Evolutionary conservation across 306 rosid species (phyloP), one percentile per base, ranked within the genome.

Genomic region (Comarum palustre): DNA sequence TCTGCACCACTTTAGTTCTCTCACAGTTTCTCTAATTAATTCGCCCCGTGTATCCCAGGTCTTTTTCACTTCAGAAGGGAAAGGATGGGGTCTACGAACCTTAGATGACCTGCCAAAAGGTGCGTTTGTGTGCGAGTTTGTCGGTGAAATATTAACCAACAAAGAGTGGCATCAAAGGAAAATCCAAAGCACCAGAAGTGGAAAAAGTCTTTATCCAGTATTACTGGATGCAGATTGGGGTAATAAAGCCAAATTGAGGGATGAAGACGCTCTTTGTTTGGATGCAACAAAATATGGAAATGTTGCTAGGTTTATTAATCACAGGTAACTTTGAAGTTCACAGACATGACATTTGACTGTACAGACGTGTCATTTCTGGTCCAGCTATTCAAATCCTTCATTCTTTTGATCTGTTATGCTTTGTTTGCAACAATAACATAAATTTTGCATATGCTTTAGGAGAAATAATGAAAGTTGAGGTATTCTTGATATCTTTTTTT

Each of bases 51-150:
- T 79, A 39, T 60, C 77, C 60, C 83, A 94, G 99, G 92, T 91
- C 55, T 94, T 86, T 85, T 83, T 77, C 64, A 90, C 97, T 75
- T 67, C 89, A 60, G 90, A 94, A 1, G 96, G 89, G 76, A 94
- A 90, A 83, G 95, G 95, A 51, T 94, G 99, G 99, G 99, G 97
- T 80, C 95, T 94, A 68, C 92, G 88, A 25, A 89, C 95, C 65
- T 86, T 89, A 63, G 95, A 91, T 86, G 93, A 82, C 78, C 75
- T 94, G 51, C 96, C 95, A 48, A 87, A 91, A 94, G 99, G 99
- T 39, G 81, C 88, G 48, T 94, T 94, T 84, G 90, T 94, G 54
- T 94, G 99, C 19, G 96, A 91, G 84, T 94, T 85, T 74, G 88
- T 84, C 36, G 97, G 99, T 63, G 99, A 94, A 79, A 81, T 94